Base-by-base conservation (phyloP, 2,329 filamentous ascomycete species). In the Penicillium sp. region DNA sequence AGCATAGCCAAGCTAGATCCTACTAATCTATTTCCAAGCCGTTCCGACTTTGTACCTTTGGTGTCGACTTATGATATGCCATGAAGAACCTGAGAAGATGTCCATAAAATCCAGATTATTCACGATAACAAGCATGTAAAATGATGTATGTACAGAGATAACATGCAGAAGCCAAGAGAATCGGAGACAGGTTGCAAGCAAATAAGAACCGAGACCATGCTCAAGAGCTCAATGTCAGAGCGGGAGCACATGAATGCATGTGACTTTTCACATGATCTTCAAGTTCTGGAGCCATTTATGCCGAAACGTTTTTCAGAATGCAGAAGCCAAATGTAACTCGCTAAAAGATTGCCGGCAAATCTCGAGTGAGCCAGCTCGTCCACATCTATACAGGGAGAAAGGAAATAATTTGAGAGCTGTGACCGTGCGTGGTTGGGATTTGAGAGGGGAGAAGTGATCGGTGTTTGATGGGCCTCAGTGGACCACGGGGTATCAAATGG, bases 401-500 rank as follows among this genome's bases (percentile, higher is more conserved):
- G 34, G 50, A 48, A 34, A 13, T 16, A 32, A 13, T 14, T 44
- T 34, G 42, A 44, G 18, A 27, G 42, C 40, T 34, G 42, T 27
- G 39, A 24, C 18, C 13, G 13, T 34, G 13, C 34, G 34, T n/a
- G 13, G 6, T 36, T 4, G 34, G n/a, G 38, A 24, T 39, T 43
- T 50, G 42, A 53, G 44, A 39, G 22, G 13, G 43, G 31, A 16
- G 21, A 22, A 42, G 6, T 45, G n/a, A 29, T 53, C 43, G 14
- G 13, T 49, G 21, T 46, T 45, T 45, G 52, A 48, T 43, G 44
- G 34, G 41, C 53, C 34, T 36, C 34, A 36, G 13, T 36, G 34
- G 48, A 44, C 44, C 34, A n/a, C 34, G 34, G 44, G 48, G 56
- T 53, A 50, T 66, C 61, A 68, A 34, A 68, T 61, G 27, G 61